Percentiles rank a stretch among this genome's conserved stretches.
Evolutionary conservation across 2,329 filamentous ascomycete genomes (phyloP).

Genomic region (Penicillium glabrum): DNA sequence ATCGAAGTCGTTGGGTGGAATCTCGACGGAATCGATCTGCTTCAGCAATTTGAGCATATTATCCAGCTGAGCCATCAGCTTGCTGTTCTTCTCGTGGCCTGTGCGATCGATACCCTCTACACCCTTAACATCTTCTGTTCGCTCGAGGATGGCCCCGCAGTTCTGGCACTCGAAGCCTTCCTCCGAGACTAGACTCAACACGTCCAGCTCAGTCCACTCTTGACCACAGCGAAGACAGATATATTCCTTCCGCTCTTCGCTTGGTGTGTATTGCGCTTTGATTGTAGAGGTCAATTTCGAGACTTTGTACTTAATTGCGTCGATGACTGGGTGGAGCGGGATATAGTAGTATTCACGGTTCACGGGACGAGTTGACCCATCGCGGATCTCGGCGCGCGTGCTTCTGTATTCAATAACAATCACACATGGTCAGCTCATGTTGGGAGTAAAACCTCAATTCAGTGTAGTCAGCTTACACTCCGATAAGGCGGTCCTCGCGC

Average conservation of each 20-base stretch:
- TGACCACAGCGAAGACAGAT: conserved; percentile 77
- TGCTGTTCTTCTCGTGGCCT: conserved; percentile 52
- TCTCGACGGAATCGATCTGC: conserved; percentile 48
- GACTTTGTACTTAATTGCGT: conserved; percentile 93
- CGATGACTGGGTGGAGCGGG: conserved; percentile 89
- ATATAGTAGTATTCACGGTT: conserved; percentile 96
- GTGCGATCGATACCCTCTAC: conserved; percentile 44
- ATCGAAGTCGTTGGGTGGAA: conserved; percentile 51
- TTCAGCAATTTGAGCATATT: conserved; percentile 48
- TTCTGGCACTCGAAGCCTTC: conserved; percentile 80
- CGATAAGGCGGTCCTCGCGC: conserved; percentile 80
- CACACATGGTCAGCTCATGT: conserved; percentile 15
- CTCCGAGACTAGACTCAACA: conserved; percentile 69
- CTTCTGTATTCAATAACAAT: conserved; percentile 49
- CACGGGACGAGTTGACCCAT: conserved; percentile 77
- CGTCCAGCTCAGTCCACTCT: conserved; percentile 88
- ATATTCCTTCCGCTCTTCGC: conserved; percentile 87
- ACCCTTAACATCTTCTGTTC: conserved; percentile 47
- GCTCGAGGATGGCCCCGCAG: conserved; percentile 58
- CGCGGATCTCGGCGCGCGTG: conserved; percentile 72
- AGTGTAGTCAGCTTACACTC: conserved; percentile 60
- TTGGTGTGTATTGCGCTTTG: conserved; percentile 76
- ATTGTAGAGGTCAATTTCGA: conserved; percentile 86
- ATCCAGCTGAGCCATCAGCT: conserved; percentile 50
- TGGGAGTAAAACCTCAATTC: not conserved